Percentiles rank a stretch among this genome's conserved stretches.
These are phyloP conservation scores for Dendrobium officinale DNA, from an alignment of 106 monocot genomes.

Conservation along the genomic window DNA sequence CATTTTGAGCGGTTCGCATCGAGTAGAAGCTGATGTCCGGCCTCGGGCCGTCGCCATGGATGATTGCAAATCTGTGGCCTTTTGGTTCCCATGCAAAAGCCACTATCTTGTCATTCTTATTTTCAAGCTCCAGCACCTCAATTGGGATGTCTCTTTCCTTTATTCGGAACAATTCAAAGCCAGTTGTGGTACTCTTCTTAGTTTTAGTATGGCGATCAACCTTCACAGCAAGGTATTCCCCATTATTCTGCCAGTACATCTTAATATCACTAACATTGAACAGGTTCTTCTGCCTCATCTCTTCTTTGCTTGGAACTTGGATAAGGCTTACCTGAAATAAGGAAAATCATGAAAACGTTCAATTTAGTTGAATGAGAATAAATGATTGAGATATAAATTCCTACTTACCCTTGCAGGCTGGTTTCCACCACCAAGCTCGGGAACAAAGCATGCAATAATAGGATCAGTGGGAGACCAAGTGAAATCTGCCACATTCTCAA, in stretches of 20 bases:
- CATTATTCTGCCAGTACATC: slow-evolving; percentile 96
- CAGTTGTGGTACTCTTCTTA: slow-evolving; percentile 85
- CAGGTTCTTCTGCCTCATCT: slow-evolving; percentile 87
- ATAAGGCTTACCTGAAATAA: slow-evolving; percentile 69
- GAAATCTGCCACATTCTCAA: slow-evolving; percentile 84
- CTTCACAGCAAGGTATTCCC: slow-evolving; percentile 89
- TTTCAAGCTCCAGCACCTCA: slow-evolving; percentile 87
- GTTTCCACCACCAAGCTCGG: slow-evolving; percentile 78
- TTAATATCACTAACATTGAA: slow-evolving; percentile 90
- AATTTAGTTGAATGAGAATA: background rate
- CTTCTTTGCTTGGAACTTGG: slow-evolving; percentile 90
- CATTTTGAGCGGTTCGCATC: slow-evolving; percentile 60
- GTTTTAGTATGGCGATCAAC: slow-evolving; percentile 92
- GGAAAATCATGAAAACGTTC: background rate
- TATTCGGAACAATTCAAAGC: slow-evolving; percentile 90
- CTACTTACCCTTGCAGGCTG: slow-evolving; percentile 80
- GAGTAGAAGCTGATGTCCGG: slow-evolving; percentile 89
- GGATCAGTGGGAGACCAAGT: slow-evolving; percentile 87
- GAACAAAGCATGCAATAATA: slow-evolving; percentile 69
- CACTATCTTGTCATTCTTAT: slow-evolving; percentile 88
- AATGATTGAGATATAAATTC: background rate
- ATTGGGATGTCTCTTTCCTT: slow-evolving; percentile 96
- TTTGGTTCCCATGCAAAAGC: slow-evolving; percentile 98
- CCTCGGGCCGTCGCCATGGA: slow-evolving; percentile 76
- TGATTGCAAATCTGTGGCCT: slow-evolving; percentile 85